Percentiles rank a stretch among this genome's conserved stretches.
phyloP scores from a whole-genome alignment of 2,329 filamentous ascomycete species.

The Botrytis fabae region DNA sequence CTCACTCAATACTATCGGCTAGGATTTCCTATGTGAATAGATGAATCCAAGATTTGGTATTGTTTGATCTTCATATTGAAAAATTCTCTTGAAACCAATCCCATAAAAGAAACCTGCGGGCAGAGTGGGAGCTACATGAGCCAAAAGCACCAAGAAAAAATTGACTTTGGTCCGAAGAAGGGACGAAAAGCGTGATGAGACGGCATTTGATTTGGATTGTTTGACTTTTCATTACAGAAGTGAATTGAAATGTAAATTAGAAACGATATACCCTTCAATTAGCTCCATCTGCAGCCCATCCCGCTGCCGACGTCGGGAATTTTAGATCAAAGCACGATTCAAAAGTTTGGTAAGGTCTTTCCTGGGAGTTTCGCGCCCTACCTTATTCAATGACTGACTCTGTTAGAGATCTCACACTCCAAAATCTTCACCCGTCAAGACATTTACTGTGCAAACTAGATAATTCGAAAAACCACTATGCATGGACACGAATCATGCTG shows the following conservation, averaged over 20 bases:
- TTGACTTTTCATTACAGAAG: background rate
- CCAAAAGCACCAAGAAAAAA: background rate
- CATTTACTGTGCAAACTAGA: background rate
- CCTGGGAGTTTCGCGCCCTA: conserved; percentile 1
- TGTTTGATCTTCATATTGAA: background rate
- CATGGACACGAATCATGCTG: background rate
- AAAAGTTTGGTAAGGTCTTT: background rate
- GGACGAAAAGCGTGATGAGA: background rate
- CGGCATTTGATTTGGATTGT: background rate
- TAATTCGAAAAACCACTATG: background rate
- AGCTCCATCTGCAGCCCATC: conserved; percentile 13
- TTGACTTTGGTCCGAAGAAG: background rate
- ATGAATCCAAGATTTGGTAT: background rate
- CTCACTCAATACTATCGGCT: background rate
- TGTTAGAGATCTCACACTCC: background rate
- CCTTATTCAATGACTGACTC: conserved; percentile 2
- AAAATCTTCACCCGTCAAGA: background rate
- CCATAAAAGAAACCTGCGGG: background rate
- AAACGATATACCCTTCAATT: conserved; percentile 2
- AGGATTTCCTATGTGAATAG: background rate
- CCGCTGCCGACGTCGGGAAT: conserved; percentile 12
- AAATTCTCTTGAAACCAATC: background rate
- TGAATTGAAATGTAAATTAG: background rate
- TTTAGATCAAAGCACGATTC: conserved; percentile 6
- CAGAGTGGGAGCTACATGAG: background rate